These are phyloP conservation scores for Nephelium lappaceum DNA, from an alignment of 345 rosid species.

Conservation along the genomic window DNA sequence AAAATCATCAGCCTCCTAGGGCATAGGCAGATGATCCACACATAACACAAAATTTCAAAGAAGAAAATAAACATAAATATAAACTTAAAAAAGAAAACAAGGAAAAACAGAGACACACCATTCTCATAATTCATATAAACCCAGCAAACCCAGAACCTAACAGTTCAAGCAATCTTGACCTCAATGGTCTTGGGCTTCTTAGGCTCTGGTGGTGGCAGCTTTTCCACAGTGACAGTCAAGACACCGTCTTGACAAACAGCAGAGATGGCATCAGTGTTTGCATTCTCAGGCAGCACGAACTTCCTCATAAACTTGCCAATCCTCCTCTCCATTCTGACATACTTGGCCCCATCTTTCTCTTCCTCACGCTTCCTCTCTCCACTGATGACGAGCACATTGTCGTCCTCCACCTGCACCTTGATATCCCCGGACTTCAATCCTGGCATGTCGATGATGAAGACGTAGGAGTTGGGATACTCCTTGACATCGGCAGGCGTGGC, in stretches of 20 bases:
- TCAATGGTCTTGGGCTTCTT: constrained; percentile 57
- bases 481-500: constrained; percentile 79
- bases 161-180: constrained; percentile 63
- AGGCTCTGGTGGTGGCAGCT: constrained; percentile 83
- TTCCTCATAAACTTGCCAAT: constrained; percentile 80
- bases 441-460: constrained; percentile 78
- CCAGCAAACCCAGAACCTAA: not conserved
- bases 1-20: too few species aligned
- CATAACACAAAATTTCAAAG: not conserved
- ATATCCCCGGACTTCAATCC: constrained; percentile 69
- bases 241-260: constrained; percentile 81
- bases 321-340: constrained; percentile 80
- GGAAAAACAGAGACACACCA: too few species aligned
- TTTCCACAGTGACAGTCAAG: constrained; percentile 69
- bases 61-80: not conserved
- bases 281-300: constrained; percentile 72
- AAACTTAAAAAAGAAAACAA: too few species aligned
- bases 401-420: constrained; percentile 79
- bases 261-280: constrained; percentile 53
- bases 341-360: constrained; percentile 61
- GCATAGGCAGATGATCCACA: not conserved
- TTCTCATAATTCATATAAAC: not conserved
- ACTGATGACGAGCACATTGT: constrained; percentile 62
- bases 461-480: constrained; percentile 54
- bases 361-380: constrained; percentile 62